Evolutionary conservation across 768 basidiomycete species (phyloP).

Genomic region (Boletus huronensis): DNA sequence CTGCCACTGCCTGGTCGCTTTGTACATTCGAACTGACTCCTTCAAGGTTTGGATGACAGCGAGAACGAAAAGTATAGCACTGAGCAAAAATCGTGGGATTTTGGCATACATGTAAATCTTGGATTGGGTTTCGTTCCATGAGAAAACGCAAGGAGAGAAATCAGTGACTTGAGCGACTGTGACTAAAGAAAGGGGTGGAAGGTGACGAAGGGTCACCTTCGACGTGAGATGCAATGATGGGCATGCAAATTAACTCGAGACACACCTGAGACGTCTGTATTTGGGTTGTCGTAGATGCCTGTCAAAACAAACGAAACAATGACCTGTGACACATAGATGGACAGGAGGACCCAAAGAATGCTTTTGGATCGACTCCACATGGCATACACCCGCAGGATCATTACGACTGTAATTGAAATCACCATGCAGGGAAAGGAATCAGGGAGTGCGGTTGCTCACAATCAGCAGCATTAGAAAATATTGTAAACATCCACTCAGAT

Average conservation of each 20-base stretch:
- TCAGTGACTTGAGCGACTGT: background rate
- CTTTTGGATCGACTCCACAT: too few relatives aligned
- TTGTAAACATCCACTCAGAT: background rate
- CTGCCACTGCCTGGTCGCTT: conserved; percentile 3
- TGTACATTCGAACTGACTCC: conserved; percentile 4
- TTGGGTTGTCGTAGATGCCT: too few relatives aligned
- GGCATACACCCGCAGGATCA: too few relatives aligned
- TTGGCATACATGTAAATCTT: background rate
- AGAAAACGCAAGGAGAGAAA: background rate
- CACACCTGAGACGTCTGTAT: too few relatives aligned
- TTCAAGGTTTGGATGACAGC: background rate
- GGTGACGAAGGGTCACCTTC: too few relatives aligned
- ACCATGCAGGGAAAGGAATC: too few relatives aligned
- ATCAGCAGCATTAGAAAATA: conserved; percentile 5
- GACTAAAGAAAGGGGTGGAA: background rate
- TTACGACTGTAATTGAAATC: too few relatives aligned
- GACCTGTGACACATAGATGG: too few relatives aligned
- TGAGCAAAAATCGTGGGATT: background rate
- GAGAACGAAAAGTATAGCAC: background rate
- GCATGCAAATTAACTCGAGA: too few relatives aligned
- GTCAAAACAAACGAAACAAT: too few relatives aligned
- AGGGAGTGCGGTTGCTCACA: background rate
- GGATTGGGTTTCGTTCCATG: background rate
- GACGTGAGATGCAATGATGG: too few relatives aligned
- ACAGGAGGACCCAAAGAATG: too few relatives aligned